Conservation (phyloP, 2,329 filamentous ascomycete genomes). For the Penicillium sp. region DNA sequence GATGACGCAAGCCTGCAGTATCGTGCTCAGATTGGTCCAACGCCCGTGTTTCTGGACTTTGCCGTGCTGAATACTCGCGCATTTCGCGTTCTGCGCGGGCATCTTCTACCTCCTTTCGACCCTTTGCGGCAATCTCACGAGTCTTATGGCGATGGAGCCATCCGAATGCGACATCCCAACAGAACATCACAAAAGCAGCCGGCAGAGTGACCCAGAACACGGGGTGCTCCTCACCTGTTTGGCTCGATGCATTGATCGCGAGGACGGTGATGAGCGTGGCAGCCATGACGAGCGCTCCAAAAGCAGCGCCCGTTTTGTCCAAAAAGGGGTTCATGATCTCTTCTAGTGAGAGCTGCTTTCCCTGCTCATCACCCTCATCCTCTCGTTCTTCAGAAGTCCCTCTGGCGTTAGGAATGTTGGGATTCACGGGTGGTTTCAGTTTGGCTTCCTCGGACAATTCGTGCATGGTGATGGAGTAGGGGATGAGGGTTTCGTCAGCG, state of each 20-base stretch:
- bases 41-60: not conserved
- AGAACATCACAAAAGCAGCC: conserved; percentile 66
- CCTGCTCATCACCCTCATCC: conserved; percentile 50
- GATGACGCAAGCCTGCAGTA: not conserved
- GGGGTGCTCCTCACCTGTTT: conserved; percentile 51
- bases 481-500: conserved; percentile 62
- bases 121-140: conserved; percentile 59
- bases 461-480: conserved; percentile 65
- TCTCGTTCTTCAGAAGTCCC: conserved; percentile 56
- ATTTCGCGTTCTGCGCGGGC: conserved; percentile 45
- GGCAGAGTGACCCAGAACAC: conserved; percentile 70
- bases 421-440: conserved; percentile 62
- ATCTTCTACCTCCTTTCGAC: conserved; percentile 51
- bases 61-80: conserved; percentile 20
- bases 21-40: not conserved
- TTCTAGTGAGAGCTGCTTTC: conserved; percentile 61
- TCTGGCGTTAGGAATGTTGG: conserved; percentile 67
- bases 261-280: conserved; percentile 65
- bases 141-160: conserved; percentile 65
- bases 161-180: conserved; percentile 64
- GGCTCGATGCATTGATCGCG: conserved; percentile 62
- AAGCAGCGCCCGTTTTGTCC: conserved; percentile 63
- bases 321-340: conserved; percentile 75
- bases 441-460: conserved; percentile 60
- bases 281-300: conserved; percentile 66